Evolutionary conservation across 2,329 filamentous ascomycete species (phyloP).

Genomic region (Neoscytalidium dimidiatum): DNA sequence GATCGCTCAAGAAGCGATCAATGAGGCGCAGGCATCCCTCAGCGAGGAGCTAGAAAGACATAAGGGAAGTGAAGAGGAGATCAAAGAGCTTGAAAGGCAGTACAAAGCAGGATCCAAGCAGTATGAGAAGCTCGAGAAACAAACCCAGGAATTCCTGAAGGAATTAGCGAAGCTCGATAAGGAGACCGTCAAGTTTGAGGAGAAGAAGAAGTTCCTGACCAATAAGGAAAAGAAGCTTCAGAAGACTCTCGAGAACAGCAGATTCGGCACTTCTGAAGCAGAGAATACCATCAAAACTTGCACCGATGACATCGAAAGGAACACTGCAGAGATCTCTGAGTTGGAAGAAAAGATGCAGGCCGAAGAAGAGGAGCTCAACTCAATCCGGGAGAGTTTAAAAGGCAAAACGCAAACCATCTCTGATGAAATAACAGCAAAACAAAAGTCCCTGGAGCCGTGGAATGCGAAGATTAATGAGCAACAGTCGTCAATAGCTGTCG

Average conservation of each 20-base stretch:
- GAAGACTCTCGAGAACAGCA: conserved; percentile 78
- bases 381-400: conserved; percentile 84
- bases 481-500: conserved; percentile 88
- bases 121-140: conserved; percentile 79
- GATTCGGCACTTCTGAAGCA: conserved; percentile 72
- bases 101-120: conserved; percentile 83
- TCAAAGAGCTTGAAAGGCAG: conserved; percentile 83
- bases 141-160: conserved; percentile 75
- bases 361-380: conserved; percentile 79
- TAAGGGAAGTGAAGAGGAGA: conserved; percentile 82
- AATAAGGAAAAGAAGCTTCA: conserved; percentile 95
- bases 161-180: conserved; percentile 94
- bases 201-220: conserved; percentile 91
- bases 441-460: conserved; percentile 95
- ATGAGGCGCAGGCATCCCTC: conserved; percentile 85
- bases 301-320: conserved; percentile 73
- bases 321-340: conserved; percentile 70
- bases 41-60: conserved; percentile 90
- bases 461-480: conserved; percentile 96
- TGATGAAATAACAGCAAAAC: conserved; percentile 86
- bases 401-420: conserved; percentile 96
- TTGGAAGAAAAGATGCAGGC: conserved; percentile 75
- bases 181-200: conserved; percentile 94
- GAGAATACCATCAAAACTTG: conserved; percentile 78
- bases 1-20: conserved; percentile 85